phyloP scores from a whole-genome alignment of 345 rosid genomes.

The Noccaea bulbosa region DNA sequence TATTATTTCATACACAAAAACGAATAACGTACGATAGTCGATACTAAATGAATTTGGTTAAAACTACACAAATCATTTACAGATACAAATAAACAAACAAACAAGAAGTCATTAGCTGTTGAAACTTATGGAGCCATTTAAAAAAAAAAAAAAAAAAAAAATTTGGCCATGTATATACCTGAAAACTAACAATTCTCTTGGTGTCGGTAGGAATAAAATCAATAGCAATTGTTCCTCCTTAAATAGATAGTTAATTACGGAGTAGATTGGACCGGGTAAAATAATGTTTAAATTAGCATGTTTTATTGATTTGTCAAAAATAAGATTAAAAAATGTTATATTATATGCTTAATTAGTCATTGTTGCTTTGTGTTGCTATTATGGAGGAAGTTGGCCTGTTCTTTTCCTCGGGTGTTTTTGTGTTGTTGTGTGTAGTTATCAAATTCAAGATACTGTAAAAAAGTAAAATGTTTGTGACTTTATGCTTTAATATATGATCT shows the following conservation, averaged over 20 bases:
- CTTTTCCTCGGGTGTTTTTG: constrained; percentile 42
- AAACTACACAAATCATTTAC: not conserved
- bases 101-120: constrained; percentile 1
- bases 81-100: not conserved
- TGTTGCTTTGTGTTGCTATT: constrained; percentile 53
- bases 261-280: constrained; percentile 12
- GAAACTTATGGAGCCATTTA: not conserved
- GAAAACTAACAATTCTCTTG: not conserved
- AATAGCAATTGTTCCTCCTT: constrained; percentile 13
- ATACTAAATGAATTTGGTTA: not conserved
- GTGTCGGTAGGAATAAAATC: constrained; percentile 32
- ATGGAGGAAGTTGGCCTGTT: constrained; percentile 60
- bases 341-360: constrained; percentile 33
- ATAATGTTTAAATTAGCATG: constrained; percentile 4
- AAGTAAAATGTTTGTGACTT: not conserved
- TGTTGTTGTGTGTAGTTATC: constrained; percentile 38
- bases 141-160: too few relatives aligned
- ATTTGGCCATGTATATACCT: constrained; percentile 1
- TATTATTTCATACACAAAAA: too few relatives aligned
- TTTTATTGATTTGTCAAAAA: constrained; percentile 27
- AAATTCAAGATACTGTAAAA: constrained; percentile 12
- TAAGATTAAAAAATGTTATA: constrained; percentile 7
- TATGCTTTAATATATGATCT: not conserved
- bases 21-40: too few relatives aligned
- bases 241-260: constrained; percentile 24